Percentiles rank a stretch among this genome's conserved stretches.
Conservation (phyloP, 352 stramenopile species). For the Discostella stelligera region DNA sequence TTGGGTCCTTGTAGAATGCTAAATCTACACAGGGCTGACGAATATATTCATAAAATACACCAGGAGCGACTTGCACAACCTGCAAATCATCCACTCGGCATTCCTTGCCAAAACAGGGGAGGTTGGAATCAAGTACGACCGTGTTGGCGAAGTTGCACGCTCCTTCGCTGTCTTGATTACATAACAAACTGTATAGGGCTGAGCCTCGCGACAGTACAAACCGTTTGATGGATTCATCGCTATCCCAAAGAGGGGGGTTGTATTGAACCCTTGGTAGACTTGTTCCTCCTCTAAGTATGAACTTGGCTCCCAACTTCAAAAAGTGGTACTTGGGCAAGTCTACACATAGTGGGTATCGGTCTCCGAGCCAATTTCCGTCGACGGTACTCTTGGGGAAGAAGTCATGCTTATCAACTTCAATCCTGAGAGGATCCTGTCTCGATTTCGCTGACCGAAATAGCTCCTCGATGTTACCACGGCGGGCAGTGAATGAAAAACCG, state of each 20-base stretch:
- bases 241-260: constrained; percentile 43
- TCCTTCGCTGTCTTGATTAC: constrained; percentile 38
- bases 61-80: constrained; percentile 49
- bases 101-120: constrained; percentile 52
- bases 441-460: constrained; percentile 55
- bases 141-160: constrained; percentile 52
- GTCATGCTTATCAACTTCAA: constrained; percentile 57
- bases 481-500: constrained; percentile 56
- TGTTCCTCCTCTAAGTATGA: constrained; percentile 50
- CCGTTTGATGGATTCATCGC: constrained; percentile 52
- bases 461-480: constrained; percentile 60
- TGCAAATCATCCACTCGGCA: constrained; percentile 53
- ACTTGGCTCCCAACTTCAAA: constrained; percentile 65
- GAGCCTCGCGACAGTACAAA: constrained; percentile 52
- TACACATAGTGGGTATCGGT: constrained; percentile 76
- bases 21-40: constrained; percentile 56
- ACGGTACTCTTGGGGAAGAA: constrained; percentile 73
- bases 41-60: constrained; percentile 65
- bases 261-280: constrained; percentile 40
- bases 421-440: constrained; percentile 49
- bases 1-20: constrained; percentile 50
- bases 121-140: constrained; percentile 47
- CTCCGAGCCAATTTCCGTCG: constrained; percentile 71
- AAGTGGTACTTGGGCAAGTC: constrained; percentile 70
- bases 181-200: constrained; percentile 54